Base-by-base conservation (phyloP, 2,329 filamentous ascomycete species). In the Beauveria australis region DNA sequence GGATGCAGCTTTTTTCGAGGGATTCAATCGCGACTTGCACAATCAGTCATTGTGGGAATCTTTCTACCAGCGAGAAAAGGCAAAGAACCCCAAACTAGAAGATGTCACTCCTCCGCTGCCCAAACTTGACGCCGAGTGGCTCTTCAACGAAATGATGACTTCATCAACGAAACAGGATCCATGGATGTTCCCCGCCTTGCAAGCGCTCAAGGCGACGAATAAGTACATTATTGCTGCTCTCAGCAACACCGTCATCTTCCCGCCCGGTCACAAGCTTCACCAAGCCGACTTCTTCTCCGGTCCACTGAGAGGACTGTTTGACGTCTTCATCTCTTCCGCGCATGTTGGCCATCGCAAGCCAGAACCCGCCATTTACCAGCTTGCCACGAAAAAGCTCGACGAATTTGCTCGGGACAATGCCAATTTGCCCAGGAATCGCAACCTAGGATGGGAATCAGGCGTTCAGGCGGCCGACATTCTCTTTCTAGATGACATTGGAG, bases 71-170 rank as follows among this genome's bases (percentile, higher is more conserved):
- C 67, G 68, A 33, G 77, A 79, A 61, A 75, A 73, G 60, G 68
- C 68, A 64, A 78, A 74, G 69, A 69, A 78, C 62, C 73, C 76
- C 1, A 70, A 61, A 26, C 74, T 76, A 14, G 73, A 73, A 24
- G 68, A 63, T 19, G 66, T 75, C 18, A 67, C 80, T 0, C 89
- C 90, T 1, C 80, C 85, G 0, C 71, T 92, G 0, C 93, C 93
- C 0, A 73, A 78, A 2, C 81, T 97, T 51, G 87, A 97, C 68
- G 89, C 84, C 16, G 86, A 91, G 70, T 85, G 77, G 74, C 78
- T 99, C 30, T 97, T 96, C 77, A 89, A 90, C 82, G 83, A 88
- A 68, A 97, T 97, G 92, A 97, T 97, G 91, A 75, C 79, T 5
- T 75, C 81, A 14, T 87, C 89, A 12, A 79, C 84, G 6, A 74